Conservation (phyloP, 108 stramenopile species). For the Pseudonitzschia multiseries region DNA sequence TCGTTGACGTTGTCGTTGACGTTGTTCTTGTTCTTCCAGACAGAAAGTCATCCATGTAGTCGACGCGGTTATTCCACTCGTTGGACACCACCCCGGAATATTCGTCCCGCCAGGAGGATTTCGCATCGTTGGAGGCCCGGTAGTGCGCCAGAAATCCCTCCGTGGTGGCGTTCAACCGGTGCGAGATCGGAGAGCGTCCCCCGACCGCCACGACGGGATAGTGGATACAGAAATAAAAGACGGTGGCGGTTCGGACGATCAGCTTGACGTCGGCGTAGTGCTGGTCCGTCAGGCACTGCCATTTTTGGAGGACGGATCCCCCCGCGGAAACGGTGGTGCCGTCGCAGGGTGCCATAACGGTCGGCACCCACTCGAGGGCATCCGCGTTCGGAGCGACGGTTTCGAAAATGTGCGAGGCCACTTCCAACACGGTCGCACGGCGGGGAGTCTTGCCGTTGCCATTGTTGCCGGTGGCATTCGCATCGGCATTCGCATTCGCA, state of each 20-base stretch:
- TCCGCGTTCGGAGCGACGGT: neutral
- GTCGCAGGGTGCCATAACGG: slow-evolving; percentile 23
- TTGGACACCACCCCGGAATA: neutral
- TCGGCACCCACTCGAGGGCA: slow-evolving; percentile 12
- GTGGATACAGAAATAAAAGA: slow-evolving; percentile 16
- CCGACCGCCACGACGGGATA: slow-evolving; percentile 3
- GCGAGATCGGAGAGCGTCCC: neutral
- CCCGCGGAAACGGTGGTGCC: neutral
- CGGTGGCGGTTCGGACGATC: neutral
- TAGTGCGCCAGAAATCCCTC: slow-evolving; percentile 19
- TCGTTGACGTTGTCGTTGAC: too few relatives aligned
- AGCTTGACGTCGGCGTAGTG: slow-evolving; percentile 25
- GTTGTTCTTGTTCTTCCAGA: neutral
- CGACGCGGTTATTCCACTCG: neutral
- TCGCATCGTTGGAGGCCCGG: neutral
- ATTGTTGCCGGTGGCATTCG: too few relatives aligned
- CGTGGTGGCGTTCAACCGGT: slow-evolving; percentile 9
- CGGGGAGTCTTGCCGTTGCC: neutral
- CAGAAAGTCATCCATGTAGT: slow-evolving; percentile 4
- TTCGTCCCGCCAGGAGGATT: neutral
- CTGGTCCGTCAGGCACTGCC: slow-evolving; percentile 8
- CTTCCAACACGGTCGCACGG: neutral
- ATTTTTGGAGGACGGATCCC: neutral
- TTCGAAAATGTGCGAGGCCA: neutral
- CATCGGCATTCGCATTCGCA: too few relatives aligned